These are phyloP conservation scores for Erodium maritimum DNA, from an alignment of 345 rosid genomes.

Conservation along the genomic window DNA sequence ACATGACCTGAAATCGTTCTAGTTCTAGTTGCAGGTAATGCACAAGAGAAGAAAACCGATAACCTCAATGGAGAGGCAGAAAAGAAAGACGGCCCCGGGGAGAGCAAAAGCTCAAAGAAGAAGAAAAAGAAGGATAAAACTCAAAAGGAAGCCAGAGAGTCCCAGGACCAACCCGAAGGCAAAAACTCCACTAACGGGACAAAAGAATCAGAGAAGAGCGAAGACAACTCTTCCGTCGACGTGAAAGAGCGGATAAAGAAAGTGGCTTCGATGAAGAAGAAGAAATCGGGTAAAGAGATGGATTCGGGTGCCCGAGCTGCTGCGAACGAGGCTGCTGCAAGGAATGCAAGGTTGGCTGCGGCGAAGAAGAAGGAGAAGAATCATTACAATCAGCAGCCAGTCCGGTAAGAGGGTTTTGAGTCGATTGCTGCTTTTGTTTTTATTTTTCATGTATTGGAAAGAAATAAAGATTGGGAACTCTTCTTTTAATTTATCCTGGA, in stretches of 20 bases:
- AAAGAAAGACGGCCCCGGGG: slow-evolving; percentile 40
- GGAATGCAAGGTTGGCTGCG: slow-evolving; percentile 17
- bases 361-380: slow-evolving; percentile 21
- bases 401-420: not conserved
- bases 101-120: slow-evolving; percentile 47
- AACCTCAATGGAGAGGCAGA: slow-evolving; percentile 29
- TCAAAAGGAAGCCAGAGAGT: not conserved
- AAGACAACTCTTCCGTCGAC: slow-evolving; percentile 7
- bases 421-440: too few species aligned
- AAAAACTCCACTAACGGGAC: not conserved
- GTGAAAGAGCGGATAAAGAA: slow-evolving; percentile 18
- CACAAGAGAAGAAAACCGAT: slow-evolving; percentile 30
- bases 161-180: not conserved
- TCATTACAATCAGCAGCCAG: slow-evolving; percentile 3
- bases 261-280: slow-evolving; percentile 15
- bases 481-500: too few species aligned
- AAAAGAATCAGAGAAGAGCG: not conserved
- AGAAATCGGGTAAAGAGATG: slow-evolving; percentile 21
- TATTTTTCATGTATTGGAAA: too few species aligned
- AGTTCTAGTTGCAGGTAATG: slow-evolving; percentile 18
- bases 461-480: too few species aligned
- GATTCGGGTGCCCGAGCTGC: slow-evolving; percentile 18
- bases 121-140: slow-evolving; percentile 45
- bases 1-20: not conserved
- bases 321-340: slow-evolving; percentile 20